These are phyloP conservation scores for Lagerstroemia speciosa DNA, from an alignment of 345 rosid species.

Conservation along the genomic window DNA sequence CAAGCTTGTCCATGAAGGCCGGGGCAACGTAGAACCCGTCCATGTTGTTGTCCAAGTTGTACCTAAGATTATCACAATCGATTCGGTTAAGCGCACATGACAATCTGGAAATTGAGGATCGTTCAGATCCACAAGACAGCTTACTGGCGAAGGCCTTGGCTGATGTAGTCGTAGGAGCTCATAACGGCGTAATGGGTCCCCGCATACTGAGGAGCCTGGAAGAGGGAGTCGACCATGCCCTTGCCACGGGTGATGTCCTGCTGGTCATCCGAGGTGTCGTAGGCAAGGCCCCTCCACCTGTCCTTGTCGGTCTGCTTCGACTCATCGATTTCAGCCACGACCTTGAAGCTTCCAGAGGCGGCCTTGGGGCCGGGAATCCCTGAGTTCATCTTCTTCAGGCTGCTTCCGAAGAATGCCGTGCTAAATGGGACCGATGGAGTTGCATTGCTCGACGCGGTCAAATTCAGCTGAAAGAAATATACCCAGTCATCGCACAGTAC, in stretches of 20 bases:
- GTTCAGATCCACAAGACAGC: background rate
- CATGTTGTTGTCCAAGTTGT: conserved; percentile 11
- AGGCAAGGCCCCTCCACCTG: conserved; percentile 16
- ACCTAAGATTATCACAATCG: background rate
- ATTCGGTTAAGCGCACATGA: too few relatives aligned
- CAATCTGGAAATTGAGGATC: background rate
- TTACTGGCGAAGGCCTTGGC: conserved; percentile 16
- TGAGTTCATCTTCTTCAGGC: conserved; percentile 13
- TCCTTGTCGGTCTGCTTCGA: conserved; percentile 11
- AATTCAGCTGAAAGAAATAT: conserved; percentile 7
- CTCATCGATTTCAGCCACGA: conserved; percentile 11
- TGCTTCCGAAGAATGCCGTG: conserved; percentile 6
- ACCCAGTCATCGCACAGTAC: too few relatives aligned
- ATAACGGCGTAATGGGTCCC: conserved; percentile 20
- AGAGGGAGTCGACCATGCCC: conserved; percentile 20
- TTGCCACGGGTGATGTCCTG: conserved; percentile 20
- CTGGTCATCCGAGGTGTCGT: conserved; percentile 18
- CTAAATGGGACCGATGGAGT: background rate
- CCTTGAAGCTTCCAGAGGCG: conserved; percentile 3
- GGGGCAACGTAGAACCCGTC: conserved; percentile 21
- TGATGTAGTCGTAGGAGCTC: conserved; percentile 19
- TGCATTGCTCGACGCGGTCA: conserved; percentile 3
- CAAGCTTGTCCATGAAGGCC: conserved; percentile 22
- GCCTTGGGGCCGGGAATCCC: conserved; percentile 1
- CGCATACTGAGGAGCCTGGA: conserved; percentile 12